Percentiles rank a stretch among this genome's conserved stretches.
Conservation (phyloP, 2,329 filamentous ascomycete species). For the Ilyonectria mors-panacis region DNA sequence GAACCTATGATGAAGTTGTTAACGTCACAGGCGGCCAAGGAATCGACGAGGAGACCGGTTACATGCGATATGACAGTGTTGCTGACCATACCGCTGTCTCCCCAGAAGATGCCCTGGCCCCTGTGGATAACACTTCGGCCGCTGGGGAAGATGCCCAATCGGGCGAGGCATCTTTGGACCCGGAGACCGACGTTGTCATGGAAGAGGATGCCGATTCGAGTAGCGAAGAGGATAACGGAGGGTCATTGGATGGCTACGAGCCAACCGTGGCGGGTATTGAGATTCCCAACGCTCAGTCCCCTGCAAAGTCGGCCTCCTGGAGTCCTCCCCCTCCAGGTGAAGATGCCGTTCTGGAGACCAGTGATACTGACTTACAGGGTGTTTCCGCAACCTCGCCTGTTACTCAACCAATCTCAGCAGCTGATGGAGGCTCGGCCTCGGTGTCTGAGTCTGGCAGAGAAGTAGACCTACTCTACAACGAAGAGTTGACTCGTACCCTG, state of each 20-base stretch:
- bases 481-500: conserved; percentile 27
- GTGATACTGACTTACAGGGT: conserved; percentile 46
- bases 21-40: neutral
- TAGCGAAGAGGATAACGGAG: conserved; percentile 48
- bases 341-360: conserved; percentile 44
- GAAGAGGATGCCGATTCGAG: conserved; percentile 41
- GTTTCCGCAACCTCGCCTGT: conserved; percentile 40
- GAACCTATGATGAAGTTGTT: neutral
- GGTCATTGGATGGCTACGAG: conserved; percentile 68
- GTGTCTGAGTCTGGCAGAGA: conserved; percentile 54
- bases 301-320: conserved; percentile 12
- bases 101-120: neutral
- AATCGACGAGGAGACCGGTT: neutral
- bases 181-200: conserved; percentile 44
- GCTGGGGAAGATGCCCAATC: neutral
- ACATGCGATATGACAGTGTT: neutral
- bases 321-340: conserved; percentile 37
- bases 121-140: conserved; percentile 1
- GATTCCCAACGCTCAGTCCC: conserved; percentile 29
- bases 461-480: conserved; percentile 57
- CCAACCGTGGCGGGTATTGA: conserved; percentile 61
- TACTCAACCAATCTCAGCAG: conserved; percentile 52
- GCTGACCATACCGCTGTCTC: conserved; percentile 4
- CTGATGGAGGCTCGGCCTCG: conserved; percentile 41
- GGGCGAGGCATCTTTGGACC: conserved; percentile 22